Evolutionary conservation across 192 early-diverging fungal genomes (phyloP).

Genomic region (Linnemannia exigua): DNA sequence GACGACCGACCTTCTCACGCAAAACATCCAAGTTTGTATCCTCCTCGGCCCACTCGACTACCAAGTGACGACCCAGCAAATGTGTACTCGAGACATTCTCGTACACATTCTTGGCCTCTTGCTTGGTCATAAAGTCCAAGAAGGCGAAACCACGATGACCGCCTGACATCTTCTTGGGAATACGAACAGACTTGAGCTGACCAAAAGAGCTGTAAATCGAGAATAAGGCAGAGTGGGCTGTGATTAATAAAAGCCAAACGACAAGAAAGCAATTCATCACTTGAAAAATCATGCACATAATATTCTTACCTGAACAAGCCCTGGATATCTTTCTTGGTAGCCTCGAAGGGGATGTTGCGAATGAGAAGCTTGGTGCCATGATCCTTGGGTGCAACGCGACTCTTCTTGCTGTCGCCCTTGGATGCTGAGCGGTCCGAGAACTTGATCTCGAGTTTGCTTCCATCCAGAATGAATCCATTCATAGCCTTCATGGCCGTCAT

Average conservation of each 20-base stretch:
- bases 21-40: slow-evolving; percentile 83
- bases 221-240: slow-evolving; percentile 1
- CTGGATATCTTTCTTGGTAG: slow-evolving; percentile 94
- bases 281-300: neutral
- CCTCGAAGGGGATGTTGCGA: slow-evolving; percentile 97
- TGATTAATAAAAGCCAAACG: slow-evolving; percentile 1
- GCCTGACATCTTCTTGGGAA: slow-evolving; percentile 95
- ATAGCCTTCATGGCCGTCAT: slow-evolving; percentile 87
- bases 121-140: slow-evolving; percentile 96
- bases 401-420: slow-evolving; percentile 56
- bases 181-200: slow-evolving; percentile 93
- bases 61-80: slow-evolving; percentile 97
- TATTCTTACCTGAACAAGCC: slow-evolving; percentile 82
- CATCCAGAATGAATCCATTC: slow-evolving; percentile 90
- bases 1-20: slow-evolving; percentile 86
- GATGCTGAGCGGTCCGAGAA: slow-evolving; percentile 80
- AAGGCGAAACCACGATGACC: slow-evolving; percentile 98
- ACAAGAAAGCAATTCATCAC: neutral
- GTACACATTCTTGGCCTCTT: slow-evolving; percentile 93
- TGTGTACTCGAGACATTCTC: slow-evolving; percentile 91
- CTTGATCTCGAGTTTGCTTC: slow-evolving; percentile 91
- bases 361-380: slow-evolving; percentile 90
- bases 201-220: slow-evolving; percentile 80
- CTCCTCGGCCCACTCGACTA: slow-evolving; percentile 95
- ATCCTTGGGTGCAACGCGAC: slow-evolving; percentile 61